Base-by-base conservation (phyloP, 2,329 filamentous ascomycete genomes). In the Aulographum hederae region DNA sequence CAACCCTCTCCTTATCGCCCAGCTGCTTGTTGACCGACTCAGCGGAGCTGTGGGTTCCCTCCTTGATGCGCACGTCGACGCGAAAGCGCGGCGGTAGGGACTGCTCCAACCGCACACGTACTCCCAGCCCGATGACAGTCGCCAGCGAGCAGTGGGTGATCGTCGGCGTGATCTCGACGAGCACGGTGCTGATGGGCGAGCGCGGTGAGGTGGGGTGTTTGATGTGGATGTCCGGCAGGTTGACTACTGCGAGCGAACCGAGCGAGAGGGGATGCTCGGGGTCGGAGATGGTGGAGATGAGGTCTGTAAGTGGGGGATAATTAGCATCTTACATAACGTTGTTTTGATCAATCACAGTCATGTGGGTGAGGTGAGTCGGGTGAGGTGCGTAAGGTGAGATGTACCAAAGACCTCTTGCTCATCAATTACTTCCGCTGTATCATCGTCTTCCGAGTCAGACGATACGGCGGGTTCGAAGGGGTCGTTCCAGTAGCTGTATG, bases 11-110 rank as follows among this genome's bases (percentile, higher is more conserved):
- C 62, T 95, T 98, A 57, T 98, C 89, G 20, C 74, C 80, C 27
- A 98, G 61, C 56, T 98, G 89, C 63, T 94, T 94, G 58, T 92
- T 94, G 32, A 94, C 84, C 51, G 93, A 84, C 39, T 93, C 84
- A 28, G 82, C 86, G 38, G 91, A 91, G 41, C 73, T 81, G 52
- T 95, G 89, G n/a, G 84, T 89, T 38, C 85, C 86, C 55, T 92
- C 78, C 54, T 95, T 94, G 54, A 94, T 92, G 44, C 76, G 71
- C 28, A 95, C 82, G 52, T 95, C 85, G 31, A 95, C 69, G 23
- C 89, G 72, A 53, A 89, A 98, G 46, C 86, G 79, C 20, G 89
- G 80, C 3, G 89, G 89, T 35, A 98, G 63, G 8, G 80, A 78
- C 52, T 92, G 78, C 57, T 95, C 85, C 16, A 98, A 66, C 16